Conservation (phyloP, 1,284 basidiomycete genomes). For the Puccinia hordei region DNA sequence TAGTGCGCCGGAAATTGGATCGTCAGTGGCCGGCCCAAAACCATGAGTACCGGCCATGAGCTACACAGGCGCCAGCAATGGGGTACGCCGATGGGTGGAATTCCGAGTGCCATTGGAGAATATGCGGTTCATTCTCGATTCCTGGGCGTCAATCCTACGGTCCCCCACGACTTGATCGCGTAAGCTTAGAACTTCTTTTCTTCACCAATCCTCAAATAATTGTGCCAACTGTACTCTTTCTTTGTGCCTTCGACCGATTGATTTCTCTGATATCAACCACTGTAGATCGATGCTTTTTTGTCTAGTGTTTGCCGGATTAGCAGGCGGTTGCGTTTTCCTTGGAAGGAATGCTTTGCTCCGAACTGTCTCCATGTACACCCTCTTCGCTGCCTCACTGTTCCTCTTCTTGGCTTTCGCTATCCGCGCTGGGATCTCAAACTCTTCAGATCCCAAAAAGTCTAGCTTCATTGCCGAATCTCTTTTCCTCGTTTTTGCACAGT, state of each 20-base stretch:
- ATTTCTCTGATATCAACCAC: background rate
- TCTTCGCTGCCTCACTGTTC: constrained; percentile 1
- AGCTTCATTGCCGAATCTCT: constrained; percentile 47
- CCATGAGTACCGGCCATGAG: background rate
- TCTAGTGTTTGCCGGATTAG: constrained; percentile 21
- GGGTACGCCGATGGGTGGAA: background rate
- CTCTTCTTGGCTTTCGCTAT: constrained; percentile 46
- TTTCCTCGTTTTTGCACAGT: constrained; percentile 35
- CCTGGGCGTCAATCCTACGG: constrained; percentile 41
- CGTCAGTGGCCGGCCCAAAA: background rate
- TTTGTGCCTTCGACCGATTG: background rate
- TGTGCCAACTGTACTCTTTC: background rate
- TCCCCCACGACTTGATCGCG: constrained; percentile 46
- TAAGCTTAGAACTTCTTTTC: background rate
- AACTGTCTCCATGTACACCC: constrained; percentile 22
- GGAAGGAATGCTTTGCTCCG: constrained; percentile 18
- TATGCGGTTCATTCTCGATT: constrained; percentile 27
- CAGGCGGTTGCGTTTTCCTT: constrained; percentile 14
- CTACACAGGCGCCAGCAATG: constrained; percentile 17
- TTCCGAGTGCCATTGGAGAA: background rate
- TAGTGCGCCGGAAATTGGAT: background rate
- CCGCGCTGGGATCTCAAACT: constrained; percentile 39
- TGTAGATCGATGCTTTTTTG: constrained; percentile 46
- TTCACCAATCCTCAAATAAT: background rate
- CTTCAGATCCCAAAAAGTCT: background rate